A percentile compares a stretch with the other conserved stretches of the same genome.
Evolutionary conservation across 331 rosid species (phyloP).

Genomic region (Spiraea crenata): DNA sequence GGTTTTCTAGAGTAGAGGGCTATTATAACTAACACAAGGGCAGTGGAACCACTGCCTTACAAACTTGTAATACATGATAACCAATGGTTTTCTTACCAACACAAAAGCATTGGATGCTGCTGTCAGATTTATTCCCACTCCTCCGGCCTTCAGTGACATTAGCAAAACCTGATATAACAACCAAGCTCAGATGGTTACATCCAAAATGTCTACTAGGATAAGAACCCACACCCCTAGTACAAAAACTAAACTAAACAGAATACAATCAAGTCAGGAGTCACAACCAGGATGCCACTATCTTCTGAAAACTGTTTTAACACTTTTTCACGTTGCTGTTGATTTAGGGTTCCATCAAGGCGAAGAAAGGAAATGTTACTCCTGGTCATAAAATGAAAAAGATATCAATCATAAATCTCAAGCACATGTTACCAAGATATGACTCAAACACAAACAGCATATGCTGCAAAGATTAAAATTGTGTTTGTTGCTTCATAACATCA

Average conservation of each 20-base stretch:
- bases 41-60: too few relatives aligned
- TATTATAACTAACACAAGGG: too few relatives aligned
- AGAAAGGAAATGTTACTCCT: conserved; percentile 81
- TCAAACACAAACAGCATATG: conserved; percentile 6
- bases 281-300: conserved; percentile 66
- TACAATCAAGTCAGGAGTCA: neutral
- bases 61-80: too few relatives aligned
- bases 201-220: conserved; percentile 12
- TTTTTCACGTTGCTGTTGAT: conserved; percentile 77
- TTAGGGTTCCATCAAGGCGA: conserved; percentile 94
- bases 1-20: too few relatives aligned
- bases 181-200: conserved; percentile 20
- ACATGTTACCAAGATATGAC: neutral
- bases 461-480: neutral
- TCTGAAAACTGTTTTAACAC: conserved; percentile 86
- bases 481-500: neutral
- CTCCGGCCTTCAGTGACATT: conserved; percentile 98
- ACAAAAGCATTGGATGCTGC: conserved; percentile 98
- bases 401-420: neutral
- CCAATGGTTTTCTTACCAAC: conserved; percentile 46
- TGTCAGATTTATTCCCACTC: conserved; percentile 94
- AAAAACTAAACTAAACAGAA: conserved; percentile 7
- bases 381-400: conserved; percentile 27
- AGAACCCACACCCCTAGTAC: neutral
- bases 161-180: conserved; percentile 70